phyloP scores from a whole-genome alignment of 2,329 filamentous ascomycete species.

The Fusarium praegraminearum region DNA sequence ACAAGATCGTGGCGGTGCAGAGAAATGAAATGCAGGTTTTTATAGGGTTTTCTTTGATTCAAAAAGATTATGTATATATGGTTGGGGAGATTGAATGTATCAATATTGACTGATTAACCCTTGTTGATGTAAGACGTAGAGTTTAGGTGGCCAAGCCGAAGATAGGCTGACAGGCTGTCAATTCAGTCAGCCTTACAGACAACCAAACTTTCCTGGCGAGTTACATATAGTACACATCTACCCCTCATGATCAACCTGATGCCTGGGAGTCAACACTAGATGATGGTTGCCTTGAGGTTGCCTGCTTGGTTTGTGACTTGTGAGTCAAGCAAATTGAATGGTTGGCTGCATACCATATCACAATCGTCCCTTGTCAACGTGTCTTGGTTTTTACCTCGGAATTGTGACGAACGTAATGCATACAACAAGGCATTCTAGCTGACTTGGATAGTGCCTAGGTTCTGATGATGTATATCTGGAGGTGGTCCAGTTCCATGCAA shows the following conservation, averaged over 20 bases:
- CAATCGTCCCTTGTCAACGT: not conserved
- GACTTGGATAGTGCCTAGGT: not conserved
- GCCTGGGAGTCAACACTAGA: constrained; percentile 24
- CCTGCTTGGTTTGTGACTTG: not conserved
- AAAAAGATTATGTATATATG: not conserved
- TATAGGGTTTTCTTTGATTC: not conserved
- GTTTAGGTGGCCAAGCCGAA: constrained; percentile 1
- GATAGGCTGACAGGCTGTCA: constrained; percentile 21
- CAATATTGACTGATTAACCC: not conserved
- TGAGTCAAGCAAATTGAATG: not conserved
- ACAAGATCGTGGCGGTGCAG: not conserved
- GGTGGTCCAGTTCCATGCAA: not conserved
- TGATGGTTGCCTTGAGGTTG: constrained; percentile 40
- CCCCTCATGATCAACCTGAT: constrained; percentile 21
- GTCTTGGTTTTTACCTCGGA: not conserved
- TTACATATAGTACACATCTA: constrained; percentile 5
- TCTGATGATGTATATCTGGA: not conserved
- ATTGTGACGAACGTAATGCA: not conserved
- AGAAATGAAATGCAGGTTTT: not conserved
- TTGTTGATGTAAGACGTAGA: constrained; percentile 13
- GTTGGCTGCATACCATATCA: not conserved
- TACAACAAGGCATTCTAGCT: not conserved
- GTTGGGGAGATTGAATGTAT: not conserved
- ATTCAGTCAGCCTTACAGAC: constrained; percentile 15
- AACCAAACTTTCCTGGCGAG: not conserved